Base-by-base conservation (phyloP, 2,329 filamentous ascomycete species). In the Claviceps spartinae region DNA sequence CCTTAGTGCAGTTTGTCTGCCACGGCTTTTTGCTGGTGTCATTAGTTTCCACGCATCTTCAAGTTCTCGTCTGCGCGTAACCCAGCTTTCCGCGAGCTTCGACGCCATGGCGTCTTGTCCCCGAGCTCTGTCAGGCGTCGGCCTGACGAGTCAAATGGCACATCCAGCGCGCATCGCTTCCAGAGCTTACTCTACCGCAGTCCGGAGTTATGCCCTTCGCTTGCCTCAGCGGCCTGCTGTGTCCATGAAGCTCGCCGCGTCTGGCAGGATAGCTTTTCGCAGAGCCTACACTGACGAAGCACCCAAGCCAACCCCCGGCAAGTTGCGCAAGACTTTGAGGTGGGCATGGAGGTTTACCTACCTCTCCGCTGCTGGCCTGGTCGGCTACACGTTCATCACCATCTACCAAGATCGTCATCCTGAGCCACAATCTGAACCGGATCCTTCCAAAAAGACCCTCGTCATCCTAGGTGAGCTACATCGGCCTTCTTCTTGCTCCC, bases 401-500 rank as follows among this genome's bases (percentile, higher is more conserved):
- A 85, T 96, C 71, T 96, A 90, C 69, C 74, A 83, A 49, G 82
- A 87, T 66, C 83, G 88, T 62, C 79, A 95, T 68, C 91, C 91
- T 9, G 76, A 77, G 43, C 85, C 90, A 51, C 93, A 97, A 73
- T 72, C 78, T 54, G 74, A 81, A 57, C 82, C 86, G 18, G 88
- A 96, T 69, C 86, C 90, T 52, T 77, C 66, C 62, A 98, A 97
- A 85, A 98, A 98, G 80, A 98, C 90, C 11, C 77, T 98, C 52
- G 93, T 98, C 47, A 82, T 98, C 59, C 79, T 98, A 52, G 93
- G 93, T 96, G 80, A 67, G 71, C 47, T 11, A 42, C n/a, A 30
- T 41, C 20, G 38, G 43, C 24, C 30, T 45, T 44, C 13, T 36
- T 14, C 22, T 42, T 22, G 18, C 37, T 24, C 4, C 34, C 20